Percentiles rank a stretch among this genome's conserved stretches.
Evolutionary conservation across 2,329 filamentous ascomycete species (phyloP).

Genomic region (Sporothrix sp.): DNA sequence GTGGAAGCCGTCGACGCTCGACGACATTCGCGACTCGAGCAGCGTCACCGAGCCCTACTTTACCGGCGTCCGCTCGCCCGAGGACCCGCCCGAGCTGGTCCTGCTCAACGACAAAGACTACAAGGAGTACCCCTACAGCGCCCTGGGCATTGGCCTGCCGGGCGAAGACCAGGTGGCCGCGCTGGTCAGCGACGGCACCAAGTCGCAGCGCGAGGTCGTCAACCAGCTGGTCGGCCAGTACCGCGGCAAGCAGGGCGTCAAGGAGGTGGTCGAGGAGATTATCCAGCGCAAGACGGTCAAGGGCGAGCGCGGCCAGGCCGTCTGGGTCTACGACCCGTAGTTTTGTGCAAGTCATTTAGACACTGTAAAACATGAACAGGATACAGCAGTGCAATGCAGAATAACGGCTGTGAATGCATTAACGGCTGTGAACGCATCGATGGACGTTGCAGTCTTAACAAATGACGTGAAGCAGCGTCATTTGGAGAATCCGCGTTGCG

Average conservation of each 20-base stretch:
- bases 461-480: too few species aligned
- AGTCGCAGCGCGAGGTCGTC: constrained; percentile 48
- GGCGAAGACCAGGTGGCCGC: constrained; percentile 51
- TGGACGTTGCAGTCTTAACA: too few species aligned
- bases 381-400: not conserved
- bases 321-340: constrained; percentile 22
- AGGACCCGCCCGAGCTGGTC: constrained; percentile 37
- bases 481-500: not conserved
- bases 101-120: constrained; percentile 58
- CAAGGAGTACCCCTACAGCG: constrained; percentile 57
- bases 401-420: too few species aligned
- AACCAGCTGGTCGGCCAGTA: constrained; percentile 50
- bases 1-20: constrained; percentile 68
- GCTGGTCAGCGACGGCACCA: constrained; percentile 31
- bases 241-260: constrained; percentile 58
- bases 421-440: too few species aligned
- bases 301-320: constrained; percentile 20
- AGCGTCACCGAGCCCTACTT: constrained; percentile 62
- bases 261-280: constrained; percentile 59
- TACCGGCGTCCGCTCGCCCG: constrained; percentile 27
- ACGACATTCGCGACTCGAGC: constrained; percentile 49
- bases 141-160: constrained; percentile 56
- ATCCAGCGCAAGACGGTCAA: constrained; percentile 49
- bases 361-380: not conserved
- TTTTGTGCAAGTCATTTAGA: not conserved